Evolutionary conservation across 345 rosid species (phyloP).

Genomic region (Gossypium turneri): DNA sequence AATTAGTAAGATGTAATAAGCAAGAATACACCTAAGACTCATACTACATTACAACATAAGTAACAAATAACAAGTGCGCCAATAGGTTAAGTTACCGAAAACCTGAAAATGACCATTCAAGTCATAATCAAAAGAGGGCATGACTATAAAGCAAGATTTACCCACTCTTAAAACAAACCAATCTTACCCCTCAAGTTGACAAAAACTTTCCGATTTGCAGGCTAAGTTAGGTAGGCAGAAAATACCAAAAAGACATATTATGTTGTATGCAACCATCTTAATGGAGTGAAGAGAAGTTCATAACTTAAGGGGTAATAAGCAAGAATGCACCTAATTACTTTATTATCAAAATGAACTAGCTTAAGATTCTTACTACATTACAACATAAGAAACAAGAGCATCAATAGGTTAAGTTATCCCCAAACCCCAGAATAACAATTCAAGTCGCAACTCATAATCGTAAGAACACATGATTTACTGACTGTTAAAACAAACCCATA

Average conservation of each 20-base stretch:
- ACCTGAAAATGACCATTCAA: background rate
- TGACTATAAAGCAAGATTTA: background rate
- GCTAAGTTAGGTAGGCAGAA: no score
- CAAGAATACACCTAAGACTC: background rate
- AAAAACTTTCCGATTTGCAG: no score
- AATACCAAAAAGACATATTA: no score
- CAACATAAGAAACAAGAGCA: background rate
- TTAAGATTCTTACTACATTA: background rate
- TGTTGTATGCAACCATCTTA: no score
- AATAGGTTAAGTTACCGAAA: background rate
- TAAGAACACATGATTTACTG: no score
- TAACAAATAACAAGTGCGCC: background rate
- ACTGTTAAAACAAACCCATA: no score
- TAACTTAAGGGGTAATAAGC: background rate
- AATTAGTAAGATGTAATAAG: background rate
- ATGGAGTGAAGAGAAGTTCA: no score
- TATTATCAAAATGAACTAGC: background rate
- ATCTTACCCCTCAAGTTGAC: background rate
- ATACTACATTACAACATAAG: background rate
- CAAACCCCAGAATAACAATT: background rate
- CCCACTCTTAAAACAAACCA: background rate
- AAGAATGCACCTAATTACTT: background rate
- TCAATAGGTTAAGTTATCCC: background rate
- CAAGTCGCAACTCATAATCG: background rate
- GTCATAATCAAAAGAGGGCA: background rate